Evolutionary conservation across 441 rosid species (phyloP).

Genomic region (Viola pubescens): DNA sequence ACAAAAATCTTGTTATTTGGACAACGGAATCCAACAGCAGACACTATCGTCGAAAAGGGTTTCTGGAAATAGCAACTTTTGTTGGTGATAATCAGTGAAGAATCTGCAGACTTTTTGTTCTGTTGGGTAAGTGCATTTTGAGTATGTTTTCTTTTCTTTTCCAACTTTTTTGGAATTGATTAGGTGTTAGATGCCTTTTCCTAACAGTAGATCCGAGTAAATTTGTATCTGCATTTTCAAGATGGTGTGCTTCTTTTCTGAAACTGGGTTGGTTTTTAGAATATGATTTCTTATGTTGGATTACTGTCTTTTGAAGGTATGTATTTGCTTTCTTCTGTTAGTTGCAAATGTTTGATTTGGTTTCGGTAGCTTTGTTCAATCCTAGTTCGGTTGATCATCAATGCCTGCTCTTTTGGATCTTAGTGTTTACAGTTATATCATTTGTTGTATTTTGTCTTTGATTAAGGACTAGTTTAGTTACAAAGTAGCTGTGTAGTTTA

Average conservation of each 20-base stretch:
- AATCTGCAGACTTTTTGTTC: background rate
- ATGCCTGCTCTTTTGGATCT: background rate
- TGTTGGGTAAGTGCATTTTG: slow-evolving; percentile 20
- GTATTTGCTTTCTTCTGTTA: background rate
- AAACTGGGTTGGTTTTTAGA: slow-evolving; percentile 2
- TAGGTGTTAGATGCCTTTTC: background rate
- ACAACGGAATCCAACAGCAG: background rate
- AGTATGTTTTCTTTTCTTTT: background rate
- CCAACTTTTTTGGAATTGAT: background rate
- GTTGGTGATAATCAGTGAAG: background rate
- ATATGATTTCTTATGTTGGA: background rate
- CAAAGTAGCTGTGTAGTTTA: no score
- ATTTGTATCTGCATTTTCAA: background rate
- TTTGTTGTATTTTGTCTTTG: background rate
- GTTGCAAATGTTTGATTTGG: background rate
- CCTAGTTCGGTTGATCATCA: background rate
- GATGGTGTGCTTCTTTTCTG: background rate
- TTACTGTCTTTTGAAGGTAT: background rate
- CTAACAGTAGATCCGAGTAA: slow-evolving; percentile 6
- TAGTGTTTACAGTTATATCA: background rate
- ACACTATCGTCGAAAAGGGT: background rate
- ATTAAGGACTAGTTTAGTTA: no score
- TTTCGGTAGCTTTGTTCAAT: background rate
- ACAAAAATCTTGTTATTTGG: background rate
- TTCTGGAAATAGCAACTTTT: slow-evolving; percentile 3